phyloP scores from a whole-genome alignment of 2,329 filamentous ascomycete genomes.

The Aspergillus sclerotialis region DNA sequence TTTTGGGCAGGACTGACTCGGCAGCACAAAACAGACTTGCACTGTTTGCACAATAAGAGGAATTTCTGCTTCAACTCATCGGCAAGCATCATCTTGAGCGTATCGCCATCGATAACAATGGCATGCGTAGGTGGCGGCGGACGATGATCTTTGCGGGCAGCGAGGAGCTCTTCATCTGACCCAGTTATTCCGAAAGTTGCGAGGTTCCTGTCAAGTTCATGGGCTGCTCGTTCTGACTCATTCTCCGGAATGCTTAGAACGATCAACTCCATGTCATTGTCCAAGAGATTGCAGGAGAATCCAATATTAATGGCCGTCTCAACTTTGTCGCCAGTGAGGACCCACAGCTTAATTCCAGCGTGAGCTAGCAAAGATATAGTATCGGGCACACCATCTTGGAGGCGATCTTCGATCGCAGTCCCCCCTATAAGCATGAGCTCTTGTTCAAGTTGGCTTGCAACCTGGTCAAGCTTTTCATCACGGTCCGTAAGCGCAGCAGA shows the following conservation, averaged over 20 bases:
- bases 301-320: constrained; percentile 99
- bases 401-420: constrained; percentile 92
- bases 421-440: constrained; percentile 83
- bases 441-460: constrained; percentile 85
- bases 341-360: constrained; percentile 97
- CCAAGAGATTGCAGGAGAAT: constrained; percentile 94
- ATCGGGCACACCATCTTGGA: constrained; percentile 95
- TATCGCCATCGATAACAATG: constrained; percentile 90
- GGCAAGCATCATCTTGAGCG: constrained; percentile 77
- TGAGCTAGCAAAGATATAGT: constrained; percentile 85
- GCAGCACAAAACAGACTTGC: constrained; percentile 92
- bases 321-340: constrained; percentile 95
- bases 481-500: constrained; percentile 76
- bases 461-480: constrained; percentile 86
- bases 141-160: constrained; percentile 75
- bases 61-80: constrained; percentile 85
- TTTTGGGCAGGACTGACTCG: constrained; percentile 96
- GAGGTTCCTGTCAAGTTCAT: constrained; percentile 68
- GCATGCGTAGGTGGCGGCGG: constrained; percentile 83
- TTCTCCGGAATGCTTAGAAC: constrained; percentile 80
- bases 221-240: constrained; percentile 56
- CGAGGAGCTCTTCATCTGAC: constrained; percentile 73
- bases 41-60: constrained; percentile 90
- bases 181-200: constrained; percentile 70
- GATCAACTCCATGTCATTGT: constrained; percentile 96